phyloP scores from a whole-genome alignment of 1,139 yeast species.

The Debaryomyces robertsiae region DNA sequence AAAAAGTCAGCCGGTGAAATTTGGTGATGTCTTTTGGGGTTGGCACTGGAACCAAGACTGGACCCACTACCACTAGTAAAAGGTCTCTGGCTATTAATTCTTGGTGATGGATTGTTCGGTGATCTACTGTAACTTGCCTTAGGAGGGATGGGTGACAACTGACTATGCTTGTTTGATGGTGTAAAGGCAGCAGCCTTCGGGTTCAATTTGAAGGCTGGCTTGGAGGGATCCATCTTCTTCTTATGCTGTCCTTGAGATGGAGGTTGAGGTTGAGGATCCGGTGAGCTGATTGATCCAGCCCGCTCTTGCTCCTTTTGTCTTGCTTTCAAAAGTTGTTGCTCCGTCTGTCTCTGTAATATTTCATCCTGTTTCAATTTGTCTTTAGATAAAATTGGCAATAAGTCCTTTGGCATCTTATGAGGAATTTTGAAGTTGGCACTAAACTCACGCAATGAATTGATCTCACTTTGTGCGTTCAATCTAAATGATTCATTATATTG shows the following conservation, averaged over 20 bases:
- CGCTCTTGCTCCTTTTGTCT: constrained; percentile 18
- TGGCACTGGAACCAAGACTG: constrained; percentile 17
- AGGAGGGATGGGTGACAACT: constrained; percentile 36
- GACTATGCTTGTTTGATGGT: constrained; percentile 44
- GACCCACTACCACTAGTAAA: constrained; percentile 26
- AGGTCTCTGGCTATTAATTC: constrained; percentile 37
- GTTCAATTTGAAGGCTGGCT: constrained; percentile 66
- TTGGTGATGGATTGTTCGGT: constrained; percentile 39
- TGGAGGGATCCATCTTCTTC: constrained; percentile 57
- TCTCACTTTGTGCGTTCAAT: constrained; percentile 62
- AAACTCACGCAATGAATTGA: constrained; percentile 79
- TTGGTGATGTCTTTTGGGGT: constrained; percentile 42
- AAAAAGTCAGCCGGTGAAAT: constrained; percentile 50
- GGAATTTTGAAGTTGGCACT: constrained; percentile 83
- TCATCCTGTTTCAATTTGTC: constrained; percentile 68
- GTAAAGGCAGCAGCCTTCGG: constrained; percentile 74
- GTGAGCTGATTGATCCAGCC: constrained; percentile 13
- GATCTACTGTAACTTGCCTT: constrained; percentile 28
- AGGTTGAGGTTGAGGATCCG: constrained; percentile 11
- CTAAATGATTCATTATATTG: constrained; percentile 44
- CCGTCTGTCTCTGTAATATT: constrained; percentile 44
- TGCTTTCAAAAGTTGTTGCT: constrained; percentile 19
- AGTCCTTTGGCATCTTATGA: constrained; percentile 70
- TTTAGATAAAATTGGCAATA: constrained; percentile 73
- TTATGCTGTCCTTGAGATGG: constrained; percentile 17